Percentiles rank a stretch among this genome's conserved stretches.
Evolutionary conservation across 164 flowering plant species (phyloP).

Genomic region (Tetrastigma voinierianum): DNA sequence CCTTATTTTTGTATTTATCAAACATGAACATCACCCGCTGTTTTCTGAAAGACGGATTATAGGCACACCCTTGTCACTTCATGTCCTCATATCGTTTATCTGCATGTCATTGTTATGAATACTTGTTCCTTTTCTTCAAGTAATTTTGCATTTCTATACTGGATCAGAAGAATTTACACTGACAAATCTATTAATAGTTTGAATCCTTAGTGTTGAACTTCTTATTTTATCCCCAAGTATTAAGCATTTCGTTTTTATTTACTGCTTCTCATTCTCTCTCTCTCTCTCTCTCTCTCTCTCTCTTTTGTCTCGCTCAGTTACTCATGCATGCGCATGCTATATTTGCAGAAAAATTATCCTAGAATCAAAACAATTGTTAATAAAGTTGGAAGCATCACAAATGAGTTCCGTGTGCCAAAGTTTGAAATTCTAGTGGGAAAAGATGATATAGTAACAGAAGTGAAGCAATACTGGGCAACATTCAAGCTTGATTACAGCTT

Average conservation of each 20-base stretch:
- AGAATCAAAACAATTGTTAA: slow-evolving; percentile 85
- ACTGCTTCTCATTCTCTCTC: not conserved
- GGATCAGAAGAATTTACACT: too few relatives aligned
- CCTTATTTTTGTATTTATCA: too few relatives aligned
- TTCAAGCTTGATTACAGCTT: slow-evolving; percentile 93
- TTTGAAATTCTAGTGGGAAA: slow-evolving; percentile 91
- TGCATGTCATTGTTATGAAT: not conserved
- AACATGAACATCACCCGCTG: too few relatives aligned
- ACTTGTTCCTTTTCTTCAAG: not conserved
- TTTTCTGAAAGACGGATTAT: too few relatives aligned
- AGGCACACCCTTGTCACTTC: not conserved
- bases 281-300: slow-evolving; percentile 1
- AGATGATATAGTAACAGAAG: slow-evolving; percentile 85
- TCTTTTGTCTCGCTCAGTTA: too few relatives aligned
- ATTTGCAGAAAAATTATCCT: slow-evolving; percentile 87
- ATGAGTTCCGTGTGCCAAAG: slow-evolving; percentile 93
- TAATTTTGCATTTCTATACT: too few relatives aligned
- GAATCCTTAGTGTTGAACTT: not conserved
- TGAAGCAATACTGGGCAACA: slow-evolving; percentile 91
- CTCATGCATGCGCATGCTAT: slow-evolving; percentile 1
- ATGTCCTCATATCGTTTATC: not conserved
- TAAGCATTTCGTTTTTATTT: not conserved
- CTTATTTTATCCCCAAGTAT: not conserved
- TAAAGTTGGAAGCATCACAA: slow-evolving; percentile 91
- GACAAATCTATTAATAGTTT: not conserved